Percentiles rank a stretch among this genome's conserved stretches.
phyloP scores from a whole-genome alignment of 345 rosid genomes.

The Laguncularia racemosa region DNA sequence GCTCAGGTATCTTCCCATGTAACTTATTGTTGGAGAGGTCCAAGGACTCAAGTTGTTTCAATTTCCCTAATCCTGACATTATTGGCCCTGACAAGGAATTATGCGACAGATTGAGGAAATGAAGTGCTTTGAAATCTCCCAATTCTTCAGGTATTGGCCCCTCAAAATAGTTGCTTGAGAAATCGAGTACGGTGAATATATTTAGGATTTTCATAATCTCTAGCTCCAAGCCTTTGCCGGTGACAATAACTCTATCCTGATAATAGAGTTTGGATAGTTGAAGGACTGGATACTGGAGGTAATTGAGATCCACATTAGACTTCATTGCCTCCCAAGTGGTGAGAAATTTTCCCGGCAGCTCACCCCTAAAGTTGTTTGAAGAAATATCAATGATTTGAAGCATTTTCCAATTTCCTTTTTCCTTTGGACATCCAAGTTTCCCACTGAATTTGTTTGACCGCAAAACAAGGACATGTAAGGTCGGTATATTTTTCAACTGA shows the following conservation, averaged over 20 bases:
- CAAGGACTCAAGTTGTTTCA: slow-evolving; percentile 19
- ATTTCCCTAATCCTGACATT: slow-evolving; percentile 15
- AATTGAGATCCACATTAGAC: slow-evolving; percentile 6
- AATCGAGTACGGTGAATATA: slow-evolving; percentile 29
- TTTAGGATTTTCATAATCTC: slow-evolving; percentile 35
- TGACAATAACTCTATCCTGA: slow-evolving; percentile 27
- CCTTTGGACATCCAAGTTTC: slow-evolving; percentile 12
- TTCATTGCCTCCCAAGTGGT: slow-evolving; percentile 26
- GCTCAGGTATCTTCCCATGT: slow-evolving; percentile 19
- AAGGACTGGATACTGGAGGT: slow-evolving; percentile 10
- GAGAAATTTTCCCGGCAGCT: slow-evolving; percentile 4
- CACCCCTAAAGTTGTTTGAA: slow-evolving; percentile 17
- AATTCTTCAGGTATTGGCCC: slow-evolving; percentile 25
- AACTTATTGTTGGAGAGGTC: slow-evolving; percentile 21
- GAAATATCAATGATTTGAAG: slow-evolving; percentile 46
- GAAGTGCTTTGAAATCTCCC: slow-evolving; percentile 13
- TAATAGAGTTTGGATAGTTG: neutral
- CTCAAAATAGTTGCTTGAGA: slow-evolving; percentile 22
- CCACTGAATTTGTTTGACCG: slow-evolving; percentile 35
- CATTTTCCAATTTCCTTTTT: slow-evolving; percentile 7
- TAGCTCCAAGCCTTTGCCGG: slow-evolving; percentile 24
- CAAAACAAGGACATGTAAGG: slow-evolving; percentile 25
- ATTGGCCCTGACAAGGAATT: slow-evolving; percentile 27
- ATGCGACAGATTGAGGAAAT: slow-evolving; percentile 12
- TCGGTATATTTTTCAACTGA: slow-evolving; percentile 10